These are phyloP conservation scores for Candida broadrunensis DNA, from an alignment of 805 yeast species.

Conservation along the genomic window DNA sequence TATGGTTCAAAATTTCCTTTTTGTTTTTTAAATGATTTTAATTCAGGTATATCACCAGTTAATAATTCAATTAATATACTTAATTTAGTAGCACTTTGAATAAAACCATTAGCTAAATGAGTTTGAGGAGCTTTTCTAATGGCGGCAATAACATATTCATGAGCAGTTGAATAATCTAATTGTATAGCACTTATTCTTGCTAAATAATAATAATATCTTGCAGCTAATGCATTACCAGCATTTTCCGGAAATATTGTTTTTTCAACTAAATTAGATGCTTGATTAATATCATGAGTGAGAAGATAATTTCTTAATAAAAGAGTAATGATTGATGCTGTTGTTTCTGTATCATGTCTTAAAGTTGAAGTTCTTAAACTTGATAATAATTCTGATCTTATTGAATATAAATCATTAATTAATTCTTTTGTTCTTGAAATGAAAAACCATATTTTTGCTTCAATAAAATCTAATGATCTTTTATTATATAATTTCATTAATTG, in stretches of 20 bases:
- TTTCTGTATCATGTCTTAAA: constrained; percentile 87
- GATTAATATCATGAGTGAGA: constrained; percentile 73
- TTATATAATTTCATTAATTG: constrained; percentile 61
- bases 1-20: constrained; percentile 70
- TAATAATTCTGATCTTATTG: constrained; percentile 70
- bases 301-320: constrained; percentile 79
- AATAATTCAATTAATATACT: constrained; percentile 84
- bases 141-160: constrained; percentile 89
- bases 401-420: constrained; percentile 46
- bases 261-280: constrained; percentile 85
- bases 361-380: constrained; percentile 82
- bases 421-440: constrained; percentile 80
- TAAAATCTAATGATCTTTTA: constrained; percentile 78
- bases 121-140: constrained; percentile 96
- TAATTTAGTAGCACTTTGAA: constrained; percentile 86
- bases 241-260: constrained; percentile 85
- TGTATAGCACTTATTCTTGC: constrained; percentile 91
- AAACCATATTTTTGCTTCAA: constrained; percentile 92
- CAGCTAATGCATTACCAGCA: constrained; percentile 83
- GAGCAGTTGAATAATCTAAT: constrained; percentile 86
- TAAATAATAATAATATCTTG: constrained; percentile 86
- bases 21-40: constrained; percentile 71
- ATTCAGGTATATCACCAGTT: constrained; percentile 95
- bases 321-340: constrained; percentile 85
- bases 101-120: constrained; percentile 75